Evolutionary conservation across 345 rosid species (phyloP).

Genomic region (Punica granatum): DNA sequence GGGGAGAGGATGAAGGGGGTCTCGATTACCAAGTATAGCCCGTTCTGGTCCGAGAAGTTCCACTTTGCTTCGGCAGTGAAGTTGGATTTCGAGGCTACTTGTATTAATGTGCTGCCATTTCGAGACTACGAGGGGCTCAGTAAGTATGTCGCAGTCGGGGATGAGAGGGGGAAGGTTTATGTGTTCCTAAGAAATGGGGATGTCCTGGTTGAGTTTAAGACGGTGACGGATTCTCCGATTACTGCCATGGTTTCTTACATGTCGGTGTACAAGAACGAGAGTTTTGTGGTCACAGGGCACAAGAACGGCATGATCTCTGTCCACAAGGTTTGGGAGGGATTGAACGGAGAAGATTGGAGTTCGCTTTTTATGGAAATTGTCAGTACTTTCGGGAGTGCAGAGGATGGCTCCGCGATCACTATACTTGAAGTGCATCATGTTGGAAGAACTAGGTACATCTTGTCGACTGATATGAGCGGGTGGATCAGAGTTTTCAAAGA

Average conservation of each 20-base stretch:
- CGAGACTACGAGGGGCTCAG: conserved; percentile 72
- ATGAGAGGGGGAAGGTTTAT: conserved; percentile 64
- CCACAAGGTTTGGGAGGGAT: conserved; percentile 58
- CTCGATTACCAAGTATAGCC: conserved; percentile 63
- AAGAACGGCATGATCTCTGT: conserved; percentile 51
- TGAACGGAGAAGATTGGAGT: conserved; percentile 59
- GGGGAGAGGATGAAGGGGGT: conserved; percentile 34
- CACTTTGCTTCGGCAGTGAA: conserved; percentile 82
- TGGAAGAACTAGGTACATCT: conserved; percentile 69
- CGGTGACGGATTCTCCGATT: conserved; percentile 46
- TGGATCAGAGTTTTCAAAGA: conserved; percentile 58
- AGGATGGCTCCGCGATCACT: conserved; percentile 39
- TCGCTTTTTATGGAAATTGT: conserved; percentile 47
- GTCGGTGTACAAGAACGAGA: conserved; percentile 71
- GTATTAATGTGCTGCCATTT: conserved; percentile 68
- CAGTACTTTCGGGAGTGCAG: conserved; percentile 35
- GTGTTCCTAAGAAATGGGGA: conserved; percentile 79
- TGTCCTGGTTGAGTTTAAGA: conserved; percentile 53
- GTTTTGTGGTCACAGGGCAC: conserved; percentile 70
- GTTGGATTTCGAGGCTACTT: conserved; percentile 53
- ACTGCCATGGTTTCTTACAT: conserved; percentile 70
- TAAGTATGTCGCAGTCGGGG: conserved; percentile 87
- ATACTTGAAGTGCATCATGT: conserved; percentile 81
- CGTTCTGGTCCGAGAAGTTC: conserved; percentile 86
- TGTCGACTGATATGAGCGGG: conserved; percentile 57